Percentiles rank a stretch among this genome's conserved stretches.
Evolutionary conservation across 202 grass and related monocot species (phyloP).

Genomic region (Panicum hallii): DNA sequence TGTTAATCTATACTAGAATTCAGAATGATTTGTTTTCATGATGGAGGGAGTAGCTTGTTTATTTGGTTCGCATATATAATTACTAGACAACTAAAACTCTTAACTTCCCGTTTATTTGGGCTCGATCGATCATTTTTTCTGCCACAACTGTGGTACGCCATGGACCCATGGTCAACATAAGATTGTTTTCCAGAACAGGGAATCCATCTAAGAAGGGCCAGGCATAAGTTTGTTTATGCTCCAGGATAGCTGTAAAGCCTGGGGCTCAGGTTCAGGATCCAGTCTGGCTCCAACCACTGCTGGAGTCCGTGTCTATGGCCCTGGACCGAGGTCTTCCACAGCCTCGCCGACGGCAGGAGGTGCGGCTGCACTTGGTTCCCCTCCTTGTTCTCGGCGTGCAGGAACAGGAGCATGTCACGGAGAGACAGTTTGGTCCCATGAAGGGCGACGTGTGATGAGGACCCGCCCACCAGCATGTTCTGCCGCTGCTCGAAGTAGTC

Average conservation of each 20-base stretch:
- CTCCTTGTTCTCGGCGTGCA: not conserved
- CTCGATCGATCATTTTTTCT: no score
- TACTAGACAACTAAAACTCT: no score
- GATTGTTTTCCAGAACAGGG: no score
- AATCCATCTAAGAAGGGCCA: no score
- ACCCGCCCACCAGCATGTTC: constrained; percentile 2
- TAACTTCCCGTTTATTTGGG: no score
- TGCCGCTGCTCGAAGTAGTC: constrained; percentile 50
- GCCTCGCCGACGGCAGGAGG: not conserved
- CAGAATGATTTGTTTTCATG: no score
- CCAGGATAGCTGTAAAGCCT: not conserved
- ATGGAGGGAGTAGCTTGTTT: no score
- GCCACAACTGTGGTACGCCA: no score
- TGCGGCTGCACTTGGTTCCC: not conserved
- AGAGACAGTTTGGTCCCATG: constrained; percentile 10
- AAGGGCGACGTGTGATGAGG: not conserved
- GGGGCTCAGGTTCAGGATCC: not conserved
- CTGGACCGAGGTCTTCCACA: constrained; percentile 6
- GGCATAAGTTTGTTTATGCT: not conserved
- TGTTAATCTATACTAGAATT: no score
- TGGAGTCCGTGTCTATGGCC: not conserved
- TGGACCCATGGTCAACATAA: no score
- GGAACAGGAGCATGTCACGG: constrained; percentile 28
- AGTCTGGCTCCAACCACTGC: constrained; percentile 22
- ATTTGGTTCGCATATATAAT: no score